Conservation (phyloP, 257 asterid genomes). For the Apocynum venetum region DNA sequence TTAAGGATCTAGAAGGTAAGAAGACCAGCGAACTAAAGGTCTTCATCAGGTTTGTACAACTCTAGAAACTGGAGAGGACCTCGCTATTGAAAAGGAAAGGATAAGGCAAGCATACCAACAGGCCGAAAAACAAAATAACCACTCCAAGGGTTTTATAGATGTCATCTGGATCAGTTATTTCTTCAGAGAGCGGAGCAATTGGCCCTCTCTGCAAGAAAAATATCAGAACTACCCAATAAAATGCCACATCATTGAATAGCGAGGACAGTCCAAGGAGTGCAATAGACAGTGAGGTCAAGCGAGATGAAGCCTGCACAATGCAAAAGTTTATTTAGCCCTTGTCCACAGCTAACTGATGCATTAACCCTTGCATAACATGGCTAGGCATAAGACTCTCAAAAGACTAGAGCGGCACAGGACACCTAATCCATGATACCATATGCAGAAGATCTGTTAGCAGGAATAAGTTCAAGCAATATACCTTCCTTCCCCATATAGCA, state of each 20-base stretch:
- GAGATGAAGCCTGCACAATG: slow-evolving; percentile 58
- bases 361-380: not conserved
- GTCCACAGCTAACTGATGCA: not conserved
- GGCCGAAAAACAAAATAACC: slow-evolving; percentile 59
- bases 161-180: slow-evolving; percentile 68
- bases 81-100: slow-evolving; percentile 73
- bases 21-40: not conserved
- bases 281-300: slow-evolving; percentile 62
- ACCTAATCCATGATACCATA: not conserved
- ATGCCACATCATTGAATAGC: slow-evolving; percentile 76
- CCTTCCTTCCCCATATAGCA: slow-evolving; percentile 97
- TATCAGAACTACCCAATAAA: slow-evolving; percentile 88
- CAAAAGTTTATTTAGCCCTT: not conserved
- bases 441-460: not conserved
- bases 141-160: slow-evolving; percentile 55
- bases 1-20: not conserved
- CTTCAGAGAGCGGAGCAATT: slow-evolving; percentile 81
- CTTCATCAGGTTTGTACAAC: not conserved
- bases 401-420: not conserved
- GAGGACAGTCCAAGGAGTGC: slow-evolving; percentile 77
- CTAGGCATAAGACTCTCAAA: not conserved
- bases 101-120: slow-evolving; percentile 83
- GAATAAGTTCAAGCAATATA: slow-evolving; percentile 20
- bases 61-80: slow-evolving; percentile 39
- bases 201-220: slow-evolving; percentile 98